A percentile compares a stretch with the other conserved stretches of the same genome.
Evolutionary conservation across 2,329 filamentous ascomycete genomes (phyloP).

Genomic region (Tolypocladium ovalisporum): DNA sequence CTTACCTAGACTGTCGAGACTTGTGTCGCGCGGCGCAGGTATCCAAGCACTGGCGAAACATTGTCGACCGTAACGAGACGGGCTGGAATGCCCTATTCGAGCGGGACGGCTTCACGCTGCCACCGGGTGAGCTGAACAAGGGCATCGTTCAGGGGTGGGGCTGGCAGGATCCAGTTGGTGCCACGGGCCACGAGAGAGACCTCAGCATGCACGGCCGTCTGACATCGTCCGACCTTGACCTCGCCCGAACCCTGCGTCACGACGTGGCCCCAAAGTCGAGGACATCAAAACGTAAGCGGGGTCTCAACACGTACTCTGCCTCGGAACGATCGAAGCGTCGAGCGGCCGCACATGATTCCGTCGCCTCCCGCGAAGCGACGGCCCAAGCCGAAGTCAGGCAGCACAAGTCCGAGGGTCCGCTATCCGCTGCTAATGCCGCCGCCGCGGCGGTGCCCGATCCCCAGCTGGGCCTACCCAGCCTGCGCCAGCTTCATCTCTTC

Average conservation of each 20-base stretch:
- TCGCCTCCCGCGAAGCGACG: conserved; percentile 30
- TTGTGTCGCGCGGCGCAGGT: conserved; percentile 87
- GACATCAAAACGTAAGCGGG: conserved; percentile 46
- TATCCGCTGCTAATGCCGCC: conserved; percentile 80
- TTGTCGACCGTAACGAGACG: conserved; percentile 86
- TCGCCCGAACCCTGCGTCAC: conserved; percentile 28
- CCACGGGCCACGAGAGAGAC: conserved; percentile 70
- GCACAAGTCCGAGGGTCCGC: conserved; percentile 66
- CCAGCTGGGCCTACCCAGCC: conserved; percentile 62
- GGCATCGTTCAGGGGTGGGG: conserved; percentile 92
- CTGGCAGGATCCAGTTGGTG: conserved; percentile 79
- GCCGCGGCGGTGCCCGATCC: conserved; percentile 72
- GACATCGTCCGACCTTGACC: conserved; percentile 41
- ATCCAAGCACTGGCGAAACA: conserved; percentile 84
- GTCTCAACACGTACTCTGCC: conserved; percentile 29
- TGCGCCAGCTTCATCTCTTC: conserved; percentile 82
- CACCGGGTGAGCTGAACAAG: conserved; percentile 70
- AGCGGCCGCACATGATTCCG: conserved; percentile 35
- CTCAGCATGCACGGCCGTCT: conserved; percentile 50
- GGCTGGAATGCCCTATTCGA: conserved; percentile 94
- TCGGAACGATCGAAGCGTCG: conserved; percentile 44
- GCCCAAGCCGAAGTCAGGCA: conserved; percentile 28
- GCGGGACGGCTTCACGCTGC: conserved; percentile 67
- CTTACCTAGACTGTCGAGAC: conserved; percentile 75
- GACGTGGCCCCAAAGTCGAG: conserved; percentile 33